Evolutionary conservation across 2,329 filamentous ascomycete genomes (phyloP).

Genomic region (Ophiostoma quercus): DNA sequence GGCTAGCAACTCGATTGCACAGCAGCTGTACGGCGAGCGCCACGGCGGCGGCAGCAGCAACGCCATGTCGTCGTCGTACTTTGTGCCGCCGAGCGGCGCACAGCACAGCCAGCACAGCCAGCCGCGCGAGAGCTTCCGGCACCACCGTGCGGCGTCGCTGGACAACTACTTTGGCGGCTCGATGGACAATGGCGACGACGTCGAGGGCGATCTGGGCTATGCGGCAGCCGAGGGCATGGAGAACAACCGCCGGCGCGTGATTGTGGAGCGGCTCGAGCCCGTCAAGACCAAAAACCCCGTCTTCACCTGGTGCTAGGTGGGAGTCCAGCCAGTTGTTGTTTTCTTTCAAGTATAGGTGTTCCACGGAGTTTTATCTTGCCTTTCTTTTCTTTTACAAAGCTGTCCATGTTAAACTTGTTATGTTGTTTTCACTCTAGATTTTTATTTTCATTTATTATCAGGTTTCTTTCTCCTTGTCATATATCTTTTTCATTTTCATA

Average conservation of each 20-base stretch:
- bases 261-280: slow-evolving; percentile 91
- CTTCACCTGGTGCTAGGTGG: slow-evolving; percentile 83
- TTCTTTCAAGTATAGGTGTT: not conserved
- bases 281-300: slow-evolving; percentile 94
- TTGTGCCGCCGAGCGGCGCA: not conserved
- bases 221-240: slow-evolving; percentile 92
- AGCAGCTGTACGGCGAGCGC: slow-evolving; percentile 45
- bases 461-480: not conserved
- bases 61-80: slow-evolving; percentile 13
- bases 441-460: not conserved
- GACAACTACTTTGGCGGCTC: slow-evolving; percentile 40
- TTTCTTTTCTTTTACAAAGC: not conserved
- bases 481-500: not conserved
- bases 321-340: not conserved
- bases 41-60: slow-evolving; percentile 23
- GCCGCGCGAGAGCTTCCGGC: not conserved
- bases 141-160: slow-evolving; percentile 25
- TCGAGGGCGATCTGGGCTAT: slow-evolving; percentile 90
- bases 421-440: too few relatives aligned
- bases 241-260: slow-evolving; percentile 84
- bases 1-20: slow-evolving; percentile 48
- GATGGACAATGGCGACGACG: slow-evolving; percentile 74
- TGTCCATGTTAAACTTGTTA: not conserved
- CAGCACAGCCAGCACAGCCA: not conserved
- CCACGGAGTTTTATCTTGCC: not conserved